Evolutionary conservation across 768 basidiomycete genomes (phyloP), one percentile per base, ranked within the genome.

Genomic region (Pleurotus cornucopiae): DNA sequence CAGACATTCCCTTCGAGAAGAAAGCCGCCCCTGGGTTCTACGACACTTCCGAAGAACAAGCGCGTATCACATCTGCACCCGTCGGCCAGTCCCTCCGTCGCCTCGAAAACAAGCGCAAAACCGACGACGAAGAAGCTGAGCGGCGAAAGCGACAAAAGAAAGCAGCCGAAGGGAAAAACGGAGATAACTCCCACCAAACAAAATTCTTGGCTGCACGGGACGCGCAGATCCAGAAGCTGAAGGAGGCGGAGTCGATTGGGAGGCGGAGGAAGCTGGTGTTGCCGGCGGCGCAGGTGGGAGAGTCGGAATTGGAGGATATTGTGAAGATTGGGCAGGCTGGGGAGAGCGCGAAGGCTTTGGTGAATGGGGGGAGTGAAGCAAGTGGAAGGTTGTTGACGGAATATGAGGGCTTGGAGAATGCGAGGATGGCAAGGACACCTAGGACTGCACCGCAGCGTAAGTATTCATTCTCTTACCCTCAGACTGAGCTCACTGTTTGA

Each of bases 1-100:
- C 94, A 49, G 97, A 99, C 67, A 97, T 98, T 62, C 97, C 97
- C 0, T 98, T 98, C 67, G 97, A 99, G 75, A 98, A 98, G 76
- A 91, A 91, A 66, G 80, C 97, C 0, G 94, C 93, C 0, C 73
- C 95, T 7, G 97, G 97, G 0, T 99, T 99, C 73, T 99, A 98
- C 70, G 97, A 99, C 67, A 94, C 92, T 2, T 81, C 88, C 0
- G 97, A 96, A 62, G 97, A 99, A 67, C 88, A 94, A 64, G 88
- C 93, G 4, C 88, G 91, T 48, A 76, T 86, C 39, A 84, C 89
- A 12, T 77, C 84, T n/a, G 93, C 96, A 0, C 96, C 91, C 1
- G 88, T 98, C 23, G 95, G 95, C 3, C 91, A 94, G 68, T 86
- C 89, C 0, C 79, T 97, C 5, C 89, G 93, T 25, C 83, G 94